Base-by-base conservation (phyloP, 1,284 basidiomycete genomes). In the Acaromyces ingoldii region DNA sequence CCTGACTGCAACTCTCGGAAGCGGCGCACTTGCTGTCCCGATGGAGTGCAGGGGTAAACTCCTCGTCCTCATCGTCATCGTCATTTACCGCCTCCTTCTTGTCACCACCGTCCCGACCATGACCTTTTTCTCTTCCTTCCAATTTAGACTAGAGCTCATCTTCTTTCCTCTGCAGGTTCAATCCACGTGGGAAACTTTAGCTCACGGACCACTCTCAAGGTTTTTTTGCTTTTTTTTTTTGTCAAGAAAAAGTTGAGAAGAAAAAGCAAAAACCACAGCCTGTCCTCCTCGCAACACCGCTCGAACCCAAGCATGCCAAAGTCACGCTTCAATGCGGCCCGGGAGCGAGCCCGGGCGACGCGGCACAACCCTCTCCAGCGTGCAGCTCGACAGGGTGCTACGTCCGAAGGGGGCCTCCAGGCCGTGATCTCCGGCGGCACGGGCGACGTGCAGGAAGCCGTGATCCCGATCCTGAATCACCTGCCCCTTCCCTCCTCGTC, bases 401-500 rank as follows among this genome's bases (percentile, higher is more conserved):
- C 37, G n/a, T 22, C 48, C 53, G 24, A 45, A 52, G 6, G 56
- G 50, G 10, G 40, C 52, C 36, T 52, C 60, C 21, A 49, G 57
- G 11, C 15, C 46, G 55, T 42, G 55, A 49, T 2, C 47, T 54
- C n/a, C 56, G 40, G 22, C 6, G 58, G 24, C 52, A 56, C 39
- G 51, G 48, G 17, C 33, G 37, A 2, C n/a, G 28, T 2, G 44
- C 25, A 37, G 11, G 55, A 62, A 26, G 52, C 62, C 28, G 60
- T 68, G 19, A 49, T 73, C 3, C 70, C 70, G 5, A 55, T 68
- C 26, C 57, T 73, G 1, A 47, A 54, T 15, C 66, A 66, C 15
- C 58, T 73, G 4, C 65, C 66, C 1, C 45, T 62, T 22, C 52
- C 58, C 11, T 21, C 48, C 0, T 19, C 58, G 1, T 26, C 57